Conservation (phyloP, 176 grass and related monocot genomes). For the Avena atlantica region DNA sequence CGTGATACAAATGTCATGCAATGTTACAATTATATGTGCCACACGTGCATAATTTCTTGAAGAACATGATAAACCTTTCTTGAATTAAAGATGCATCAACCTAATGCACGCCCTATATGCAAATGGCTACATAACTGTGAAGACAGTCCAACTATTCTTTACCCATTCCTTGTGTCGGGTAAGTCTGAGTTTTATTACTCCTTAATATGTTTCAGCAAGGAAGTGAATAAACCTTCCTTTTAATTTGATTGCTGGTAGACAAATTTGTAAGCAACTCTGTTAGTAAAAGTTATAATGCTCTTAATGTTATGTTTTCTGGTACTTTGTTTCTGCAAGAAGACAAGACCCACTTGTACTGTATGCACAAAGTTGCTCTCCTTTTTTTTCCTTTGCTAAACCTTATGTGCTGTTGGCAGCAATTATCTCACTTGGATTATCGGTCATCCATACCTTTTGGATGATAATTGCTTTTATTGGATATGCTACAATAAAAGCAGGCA, state of each 20-base stretch:
- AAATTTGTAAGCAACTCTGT: slow-evolving; percentile 14
- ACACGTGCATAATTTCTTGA: not conserved
- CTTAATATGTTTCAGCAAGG: slow-evolving; percentile 14
- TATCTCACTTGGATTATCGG: slow-evolving; percentile 86
- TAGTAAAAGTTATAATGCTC: not conserved
- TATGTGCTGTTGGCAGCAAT: slow-evolving; percentile 64
- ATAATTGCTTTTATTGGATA: slow-evolving; percentile 95
- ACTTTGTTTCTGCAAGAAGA: slow-evolving; percentile 8
- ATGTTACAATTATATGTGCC: not conserved
- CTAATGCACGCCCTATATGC: slow-evolving; percentile 1
- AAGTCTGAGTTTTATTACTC: slow-evolving; percentile 21
- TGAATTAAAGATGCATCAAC: not conserved
- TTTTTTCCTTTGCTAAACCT: slow-evolving; percentile 17
- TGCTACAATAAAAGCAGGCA: slow-evolving; percentile 26
- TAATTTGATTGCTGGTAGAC: slow-evolving; percentile 13
- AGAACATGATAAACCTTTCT: slow-evolving; percentile 17
- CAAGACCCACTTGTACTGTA: slow-evolving; percentile 13
- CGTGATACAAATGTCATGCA: not conserved
- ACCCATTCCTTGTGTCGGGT: slow-evolving; percentile 64
- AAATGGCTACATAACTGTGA: not conserved
- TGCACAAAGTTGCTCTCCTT: not conserved
- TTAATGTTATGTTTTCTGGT: slow-evolving; percentile 16
- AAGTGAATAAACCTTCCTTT: slow-evolving; percentile 33
- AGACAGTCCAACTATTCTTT: not conserved
- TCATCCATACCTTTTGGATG: slow-evolving; percentile 96